These are phyloP conservation scores for Diaporthe eres DNA, from an alignment of 2,329 filamentous ascomycete genomes.

Conservation along the genomic window DNA sequence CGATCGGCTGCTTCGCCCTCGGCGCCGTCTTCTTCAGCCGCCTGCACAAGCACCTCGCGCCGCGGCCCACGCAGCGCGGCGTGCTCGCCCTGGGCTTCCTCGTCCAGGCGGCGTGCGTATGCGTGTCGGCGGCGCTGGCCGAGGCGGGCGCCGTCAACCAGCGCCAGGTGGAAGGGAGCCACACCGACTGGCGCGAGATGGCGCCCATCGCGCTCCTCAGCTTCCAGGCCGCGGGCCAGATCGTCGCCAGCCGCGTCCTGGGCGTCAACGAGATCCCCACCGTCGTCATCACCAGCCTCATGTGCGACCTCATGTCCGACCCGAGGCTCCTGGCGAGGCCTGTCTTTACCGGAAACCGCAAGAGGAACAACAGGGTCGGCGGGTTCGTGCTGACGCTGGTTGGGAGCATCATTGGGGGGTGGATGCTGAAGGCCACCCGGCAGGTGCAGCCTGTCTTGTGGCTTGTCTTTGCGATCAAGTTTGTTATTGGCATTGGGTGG, in stretches of 20 bases:
- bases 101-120: slow-evolving; percentile 36
- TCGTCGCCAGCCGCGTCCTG: slow-evolving; percentile 63
- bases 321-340: slow-evolving; percentile 58
- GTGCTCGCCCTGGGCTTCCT: slow-evolving; percentile 36
- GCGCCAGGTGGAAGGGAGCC: not conserved
- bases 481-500: slow-evolving; percentile 55
- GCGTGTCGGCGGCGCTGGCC: slow-evolving; percentile 36
- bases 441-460: slow-evolving; percentile 60
- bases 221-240: slow-evolving; percentile 68
- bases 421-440: slow-evolving; percentile 59
- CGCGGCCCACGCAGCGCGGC: slow-evolving; percentile 32
- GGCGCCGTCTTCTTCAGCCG: slow-evolving; percentile 57
- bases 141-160: slow-evolving; percentile 34
- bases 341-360: slow-evolving; percentile 57
- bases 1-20: slow-evolving; percentile 58
- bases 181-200: slow-evolving; percentile 48
- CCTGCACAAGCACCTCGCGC: slow-evolving; percentile 46
- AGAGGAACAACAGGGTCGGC: slow-evolving; percentile 62
- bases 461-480: slow-evolving; percentile 61
- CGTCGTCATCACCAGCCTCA: slow-evolving; percentile 68
- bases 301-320: slow-evolving; percentile 68
- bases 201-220: slow-evolving; percentile 57
- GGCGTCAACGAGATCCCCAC: slow-evolving; percentile 69
- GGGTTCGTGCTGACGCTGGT: slow-evolving; percentile 61
- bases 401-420: slow-evolving; percentile 64